Base-by-base conservation (phyloP, 306 rosid species). In the Inga laurina region DNA sequence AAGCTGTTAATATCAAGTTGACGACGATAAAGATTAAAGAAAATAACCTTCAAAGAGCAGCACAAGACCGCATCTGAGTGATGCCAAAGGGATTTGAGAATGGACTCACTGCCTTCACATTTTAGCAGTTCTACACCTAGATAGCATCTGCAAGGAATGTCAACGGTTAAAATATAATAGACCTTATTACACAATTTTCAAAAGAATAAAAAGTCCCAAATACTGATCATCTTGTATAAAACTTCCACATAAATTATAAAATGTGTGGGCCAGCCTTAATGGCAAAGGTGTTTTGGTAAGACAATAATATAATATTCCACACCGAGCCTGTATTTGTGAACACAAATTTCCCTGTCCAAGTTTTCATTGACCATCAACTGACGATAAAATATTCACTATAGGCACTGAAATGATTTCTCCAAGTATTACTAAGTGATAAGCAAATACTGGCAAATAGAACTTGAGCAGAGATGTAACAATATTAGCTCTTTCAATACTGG, bases 51-150 rank as follows among this genome's bases (percentile, higher is more conserved):
- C 62, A 92, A 83, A 81, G 99, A 96, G 92, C 97, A 94, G 88
- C 99, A 96, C 66, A 96, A 78, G 83, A 94, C 79, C 59, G 99
- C 98, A 82, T 96, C 99, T 4, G 95, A 87, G 87, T 96, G 97
- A 85, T 92, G 93, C 99, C 99, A 96, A 67, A 96, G 94, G 85
- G 97, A 91, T 85, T 91, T 92, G 78, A 93, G 97, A 85, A 94
- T 76, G 82, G 97, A 56, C 77, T 94, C 99, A 70, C 86, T 89
- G 82, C 93, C 94, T 84, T 96, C 98, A 76, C 82, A 71, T 89
- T 94, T 96, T 27, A 94, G 87, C 68, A 96, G 87, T 46, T 96
- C 99, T 56, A 87, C 96, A 54, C 99, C 98, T 5, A 96, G 87
- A 90, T 89, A 96, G 88, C 91, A 96, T 88, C 99, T 96, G 94